Evolutionary conservation across 306 rosid genomes (phyloP), one percentile per base, ranked within the genome.

Genomic region (Corylus avellana): DNA sequence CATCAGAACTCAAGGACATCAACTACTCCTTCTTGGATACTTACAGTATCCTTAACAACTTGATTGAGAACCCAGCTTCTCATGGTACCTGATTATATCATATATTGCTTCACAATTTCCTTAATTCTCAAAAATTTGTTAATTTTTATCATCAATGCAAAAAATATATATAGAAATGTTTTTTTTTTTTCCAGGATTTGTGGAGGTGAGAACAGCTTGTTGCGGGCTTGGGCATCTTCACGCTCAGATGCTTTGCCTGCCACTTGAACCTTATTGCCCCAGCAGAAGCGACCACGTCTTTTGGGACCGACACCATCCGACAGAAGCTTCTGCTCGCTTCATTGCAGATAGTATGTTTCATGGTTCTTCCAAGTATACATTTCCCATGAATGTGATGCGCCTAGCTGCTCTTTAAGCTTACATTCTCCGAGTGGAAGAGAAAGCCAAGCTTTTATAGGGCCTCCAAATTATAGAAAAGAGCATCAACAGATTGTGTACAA

Each of bases 301-400:
- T 71, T 92, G 97, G 97, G 97, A 94, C 77, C 51, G 49, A 32
- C 84, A n/a, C 67, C 98, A 94, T 81, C 98, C 97, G 1, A 83
- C 93, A 3, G 85, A 94, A 78, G 86, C 89, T 57, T 86, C 90
- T 27, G 20, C 70, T 67, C 80, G 85, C 20, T 70, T 88, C 8
- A 8, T 90, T 49, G 83, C 71, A 12, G 89, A 91, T 49, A 58
- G 12, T 44, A 76, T 94, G 46, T 92, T 86, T 27, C 47, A 85
- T 49, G 93, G 93, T 77, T 74, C 92, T 66, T 57, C 84, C 18
- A 68, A 82, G 73, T 89, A 87, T 70, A 39, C 87, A 46, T 77
- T 56, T 79, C 94, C 97, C n/a, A 49, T 92, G 51, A 90, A 74
- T 50, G 47, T 92, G 82, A 78, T 79, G 35, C 88, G 88, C 47